Conservation (phyloP, 441 rosid genomes). For the Jatropha podagrica region DNA sequence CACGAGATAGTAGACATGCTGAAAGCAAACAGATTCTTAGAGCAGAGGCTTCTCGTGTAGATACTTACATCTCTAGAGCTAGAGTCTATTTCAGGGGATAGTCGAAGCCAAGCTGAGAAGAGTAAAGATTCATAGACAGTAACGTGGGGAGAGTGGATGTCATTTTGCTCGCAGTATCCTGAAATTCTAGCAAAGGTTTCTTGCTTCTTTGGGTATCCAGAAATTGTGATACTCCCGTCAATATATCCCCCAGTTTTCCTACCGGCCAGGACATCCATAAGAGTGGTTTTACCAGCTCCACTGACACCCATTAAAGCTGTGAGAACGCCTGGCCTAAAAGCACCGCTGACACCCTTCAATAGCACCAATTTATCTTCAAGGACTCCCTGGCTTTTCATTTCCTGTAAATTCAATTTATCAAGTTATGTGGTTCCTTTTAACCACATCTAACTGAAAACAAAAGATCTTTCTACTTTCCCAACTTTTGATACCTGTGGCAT, state of each 20-base stretch:
- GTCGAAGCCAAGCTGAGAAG: constrained; percentile 54
- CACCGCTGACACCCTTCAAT: constrained; percentile 69
- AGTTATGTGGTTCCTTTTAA: background rate
- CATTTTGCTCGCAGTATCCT: constrained; percentile 51
- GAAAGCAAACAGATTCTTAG: background rate
- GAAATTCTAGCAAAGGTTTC: constrained; percentile 49
- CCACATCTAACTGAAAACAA: background rate
- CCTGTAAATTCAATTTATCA: constrained; percentile 34
- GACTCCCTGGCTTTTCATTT: constrained; percentile 60
- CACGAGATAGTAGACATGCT: background rate
- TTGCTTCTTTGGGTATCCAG: constrained; percentile 48
- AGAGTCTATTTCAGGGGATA: constrained; percentile 32
- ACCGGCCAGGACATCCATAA: constrained; percentile 56
- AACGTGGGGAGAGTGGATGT: constrained; percentile 47
- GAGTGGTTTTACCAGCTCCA: constrained; percentile 71
- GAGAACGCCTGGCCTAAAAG: constrained; percentile 92
- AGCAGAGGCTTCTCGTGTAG: background rate
- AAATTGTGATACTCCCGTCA: constrained; percentile 39
- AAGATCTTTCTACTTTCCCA: background rate
- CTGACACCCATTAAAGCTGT: constrained; percentile 92
- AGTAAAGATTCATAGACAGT: constrained; percentile 47
- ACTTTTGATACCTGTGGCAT: constrained; percentile 61
- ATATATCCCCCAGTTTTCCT: constrained; percentile 48
- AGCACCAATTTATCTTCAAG: constrained; percentile 55
- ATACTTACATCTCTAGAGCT: constrained; percentile 40